Evolutionary conservation across 805 yeast species (phyloP).

Genomic region (Scheffersomyces lignosus): DNA sequence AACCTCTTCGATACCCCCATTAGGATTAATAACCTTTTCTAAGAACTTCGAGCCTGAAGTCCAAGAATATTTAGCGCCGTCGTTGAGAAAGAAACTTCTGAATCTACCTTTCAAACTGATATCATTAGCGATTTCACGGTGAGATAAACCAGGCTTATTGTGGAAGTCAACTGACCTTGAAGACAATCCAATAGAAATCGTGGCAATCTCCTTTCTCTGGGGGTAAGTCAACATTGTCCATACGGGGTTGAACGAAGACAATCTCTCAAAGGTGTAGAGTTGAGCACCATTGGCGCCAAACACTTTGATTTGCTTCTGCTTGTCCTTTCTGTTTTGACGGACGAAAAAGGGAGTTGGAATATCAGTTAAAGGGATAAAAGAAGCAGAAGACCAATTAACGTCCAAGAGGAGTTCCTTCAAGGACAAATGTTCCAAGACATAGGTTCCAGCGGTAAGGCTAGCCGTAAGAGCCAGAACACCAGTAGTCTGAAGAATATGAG

Average conservation of each 20-base stretch:
- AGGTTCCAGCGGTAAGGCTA: constrained; percentile 40
- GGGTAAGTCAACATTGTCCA: constrained; percentile 54
- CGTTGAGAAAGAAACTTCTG: constrained; percentile 49
- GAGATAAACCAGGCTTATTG: constrained; percentile 43
- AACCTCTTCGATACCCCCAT: constrained; percentile 55
- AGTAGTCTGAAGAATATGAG: constrained; percentile 43
- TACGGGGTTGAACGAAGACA: constrained; percentile 45
- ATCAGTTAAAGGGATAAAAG: constrained; percentile 37
- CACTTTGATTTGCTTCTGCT: constrained; percentile 47
- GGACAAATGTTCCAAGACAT: constrained; percentile 42
- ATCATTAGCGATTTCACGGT: constrained; percentile 41
- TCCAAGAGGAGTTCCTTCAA: constrained; percentile 38
- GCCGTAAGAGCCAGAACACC: constrained; percentile 46
- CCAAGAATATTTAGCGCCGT: constrained; percentile 60
- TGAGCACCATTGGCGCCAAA: constrained; percentile 44
- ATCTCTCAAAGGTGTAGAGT: constrained; percentile 52
- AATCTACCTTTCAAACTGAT: constrained; percentile 39
- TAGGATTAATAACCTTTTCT: constrained; percentile 54
- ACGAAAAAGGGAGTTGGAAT: constrained; percentile 45
- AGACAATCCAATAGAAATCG: constrained; percentile 50
- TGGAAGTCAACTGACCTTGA: constrained; percentile 51
- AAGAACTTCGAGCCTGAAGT: constrained; percentile 50
- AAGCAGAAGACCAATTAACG: constrained; percentile 40
- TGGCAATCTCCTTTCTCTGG: constrained; percentile 47
- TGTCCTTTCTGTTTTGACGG: constrained; percentile 50